Percentiles rank a stretch among this genome's conserved stretches.
phyloP scores from a whole-genome alignment of 108 stramenopile species.

The Nannochloropsis oceanica region DNA sequence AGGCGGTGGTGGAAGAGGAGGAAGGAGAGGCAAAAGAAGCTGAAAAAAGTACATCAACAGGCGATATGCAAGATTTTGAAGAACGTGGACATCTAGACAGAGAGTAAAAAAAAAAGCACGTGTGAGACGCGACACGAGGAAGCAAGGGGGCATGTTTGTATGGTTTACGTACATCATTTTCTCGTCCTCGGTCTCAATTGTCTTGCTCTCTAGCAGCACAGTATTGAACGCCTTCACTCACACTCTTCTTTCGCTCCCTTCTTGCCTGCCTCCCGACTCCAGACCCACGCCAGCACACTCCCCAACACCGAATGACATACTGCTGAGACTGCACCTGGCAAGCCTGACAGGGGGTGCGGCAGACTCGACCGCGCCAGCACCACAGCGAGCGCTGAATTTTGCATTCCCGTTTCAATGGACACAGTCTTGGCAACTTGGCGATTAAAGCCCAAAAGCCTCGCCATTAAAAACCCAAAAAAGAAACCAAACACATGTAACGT shows the following conservation, averaged over 20 bases:
- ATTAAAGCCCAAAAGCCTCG: constrained; percentile 39
- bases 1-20: not conserved
- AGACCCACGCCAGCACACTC: constrained; percentile 60
- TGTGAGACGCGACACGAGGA: too few relatives aligned
- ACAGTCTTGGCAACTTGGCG: constrained; percentile 57
- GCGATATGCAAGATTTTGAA: too few relatives aligned
- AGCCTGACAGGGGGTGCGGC: constrained; percentile 15
- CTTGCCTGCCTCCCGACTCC: constrained; percentile 24
- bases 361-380: constrained; percentile 69
- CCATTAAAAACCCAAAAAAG: constrained; percentile 53
- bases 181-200: too few relatives aligned
- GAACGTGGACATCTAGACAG: too few relatives aligned
- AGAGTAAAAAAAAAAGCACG: too few relatives aligned
- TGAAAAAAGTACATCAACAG: not conserved
- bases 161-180: too few relatives aligned
- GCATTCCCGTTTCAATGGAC: constrained; percentile 74
- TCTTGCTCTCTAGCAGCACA: too few relatives aligned
- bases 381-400: constrained; percentile 81
- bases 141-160: too few relatives aligned
- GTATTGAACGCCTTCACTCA: too few relatives aligned
- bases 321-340: constrained; percentile 73
- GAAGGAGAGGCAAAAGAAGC: not conserved
- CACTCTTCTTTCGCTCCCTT: not conserved
- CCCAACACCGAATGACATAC: constrained; percentile 77
- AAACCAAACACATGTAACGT: constrained; percentile 63